These are phyloP conservation scores for Arthrobotrys sphaeroides DNA, from an alignment of 2,329 filamentous ascomycete genomes.

Conservation along the genomic window DNA sequence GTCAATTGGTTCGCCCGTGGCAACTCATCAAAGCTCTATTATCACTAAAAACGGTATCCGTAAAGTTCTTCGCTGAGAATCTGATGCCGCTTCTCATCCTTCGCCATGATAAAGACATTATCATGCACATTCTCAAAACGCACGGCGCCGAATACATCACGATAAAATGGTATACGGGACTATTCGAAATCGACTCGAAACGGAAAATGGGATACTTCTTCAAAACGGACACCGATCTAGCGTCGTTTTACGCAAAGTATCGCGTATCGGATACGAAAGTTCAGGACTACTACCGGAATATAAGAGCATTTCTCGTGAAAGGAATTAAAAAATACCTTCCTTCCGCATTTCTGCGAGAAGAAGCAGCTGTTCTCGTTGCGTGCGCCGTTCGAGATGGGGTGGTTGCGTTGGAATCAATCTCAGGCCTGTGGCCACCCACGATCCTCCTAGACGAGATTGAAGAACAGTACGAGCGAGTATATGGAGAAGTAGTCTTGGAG, in stretches of 20 bases:
- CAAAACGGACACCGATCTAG: neutral
- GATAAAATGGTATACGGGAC: conserved; percentile 12
- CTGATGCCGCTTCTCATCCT: conserved; percentile 19
- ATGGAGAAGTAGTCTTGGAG: neutral
- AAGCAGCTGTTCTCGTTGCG: neutral
- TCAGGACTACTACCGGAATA: too few species aligned
- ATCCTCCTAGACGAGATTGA: neutral
- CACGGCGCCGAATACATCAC: neutral
- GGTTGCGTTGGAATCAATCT: neutral
- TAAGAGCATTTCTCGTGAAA: neutral
- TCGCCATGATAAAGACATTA: conserved; percentile 2
- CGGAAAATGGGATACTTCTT: conserved; percentile 12
- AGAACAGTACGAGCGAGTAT: neutral
- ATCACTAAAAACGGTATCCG: neutral
- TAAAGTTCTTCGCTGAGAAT: neutral
- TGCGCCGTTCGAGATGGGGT: neutral
- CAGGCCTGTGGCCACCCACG: neutral
- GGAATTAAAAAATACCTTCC: neutral
- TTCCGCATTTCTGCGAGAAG: neutral
- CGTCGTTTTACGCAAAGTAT: neutral
- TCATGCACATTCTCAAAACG: neutral
- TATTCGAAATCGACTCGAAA: neutral
- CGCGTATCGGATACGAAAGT: too few species aligned
- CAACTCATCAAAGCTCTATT: neutral
- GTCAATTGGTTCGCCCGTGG: neutral